Evolutionary conservation across 768 basidiomycete genomes (phyloP), one percentile per base, ranked within the genome.

Genomic region (Sporobolomyces phaffii): DNA sequence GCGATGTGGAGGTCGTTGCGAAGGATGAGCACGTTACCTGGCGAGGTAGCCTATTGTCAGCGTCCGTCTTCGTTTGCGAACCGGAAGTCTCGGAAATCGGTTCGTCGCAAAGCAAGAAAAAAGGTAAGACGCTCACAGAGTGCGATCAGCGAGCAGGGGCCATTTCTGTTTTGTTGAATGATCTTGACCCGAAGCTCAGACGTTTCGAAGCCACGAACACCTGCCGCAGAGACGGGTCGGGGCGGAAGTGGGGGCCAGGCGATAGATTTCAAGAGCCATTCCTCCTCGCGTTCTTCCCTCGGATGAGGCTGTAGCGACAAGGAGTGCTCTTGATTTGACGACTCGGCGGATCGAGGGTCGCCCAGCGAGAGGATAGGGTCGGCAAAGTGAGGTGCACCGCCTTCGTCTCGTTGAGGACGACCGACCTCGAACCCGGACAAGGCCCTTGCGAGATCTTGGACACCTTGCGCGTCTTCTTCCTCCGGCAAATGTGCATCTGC

Each of bases 61-160:
- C n/a, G n/a, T n/a, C n/a, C n/a, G n/a, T n/a, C n/a, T n/a, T n/a
- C n/a, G n/a, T n/a, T n/a, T n/a, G n/a, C n/a, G n/a, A n/a, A n/a
- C n/a, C n/a, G n/a, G n/a, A n/a, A n/a, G n/a, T n/a, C n/a, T n/a
- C n/a, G n/a, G n/a, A n/a, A n/a, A n/a, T n/a, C n/a, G n/a, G n/a
- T n/a, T n/a, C n/a, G n/a, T n/a, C n/a, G n/a, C n/a, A n/a, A n/a
- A n/a, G n/a, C n/a, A n/a, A n/a, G n/a, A n/a, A n/a, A n/a, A n/a
- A n/a, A n/a, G n/a, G n/a, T n/a, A n/a, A n/a, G n/a, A n/a, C n/a
- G n/a, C n/a, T n/a, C n/a, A 89, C 89, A 91, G 64, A 91, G 88
- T 31, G 90, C 91, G 73, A 93, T 90, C 70, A 93, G 88, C 0
- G 89, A 91, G 75, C 91, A 93, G 13, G 91, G 90, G 13, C 91